Base-by-base conservation (phyloP, 140 eudicot species). In the Anethum foeniculum region DNA sequence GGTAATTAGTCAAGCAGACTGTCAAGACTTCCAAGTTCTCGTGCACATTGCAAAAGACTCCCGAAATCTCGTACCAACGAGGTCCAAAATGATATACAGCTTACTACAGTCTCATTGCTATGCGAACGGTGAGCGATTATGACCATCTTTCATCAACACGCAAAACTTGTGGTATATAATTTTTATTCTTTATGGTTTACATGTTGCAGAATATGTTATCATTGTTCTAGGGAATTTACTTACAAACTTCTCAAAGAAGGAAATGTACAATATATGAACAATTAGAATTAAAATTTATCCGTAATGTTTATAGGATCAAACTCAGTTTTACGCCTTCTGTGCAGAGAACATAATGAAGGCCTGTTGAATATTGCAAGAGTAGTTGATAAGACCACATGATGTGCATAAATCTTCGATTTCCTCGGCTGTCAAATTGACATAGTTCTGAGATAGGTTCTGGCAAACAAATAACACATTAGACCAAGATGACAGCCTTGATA, bases 321-420 rank as follows among this genome's bases (percentile, higher is more conserved):
- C 69, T 15, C 6, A 25, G 34, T 67, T 21, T 91, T 86, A 93
- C 38, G 92, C 90, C 84, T 94, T 92, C 82, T 94, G 97, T 77
- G 97, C 98, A 82, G 98, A 88, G 84, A 94, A 94, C 88, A 94
- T 92, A 79, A 94, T 94, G 80, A 94, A 94, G 18, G 97, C 91
- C 78, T 86, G 96, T 76, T 90, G 90, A 82, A 92, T 79, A 80
- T 89, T 89, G 91, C 86, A 80, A 47, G 90, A 82, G 85, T 94
- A 92, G 82, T 92, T 90, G 82, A 85, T 81, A 76, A 95, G 88
- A 80, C 99, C 99, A 77, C 99, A 95, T 11, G 97, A 88, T 78
- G 80, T 85, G 83, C 91, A 85, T 86, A 95, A 82, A 85, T 95
- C 97, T 79, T 89, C 90, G 13, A 95, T 92, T 92, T 95, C 99